phyloP scores from a whole-genome alignment of 495 filamentous ascomycete genomes.

The Penicillium psychrofluorescens region DNA sequence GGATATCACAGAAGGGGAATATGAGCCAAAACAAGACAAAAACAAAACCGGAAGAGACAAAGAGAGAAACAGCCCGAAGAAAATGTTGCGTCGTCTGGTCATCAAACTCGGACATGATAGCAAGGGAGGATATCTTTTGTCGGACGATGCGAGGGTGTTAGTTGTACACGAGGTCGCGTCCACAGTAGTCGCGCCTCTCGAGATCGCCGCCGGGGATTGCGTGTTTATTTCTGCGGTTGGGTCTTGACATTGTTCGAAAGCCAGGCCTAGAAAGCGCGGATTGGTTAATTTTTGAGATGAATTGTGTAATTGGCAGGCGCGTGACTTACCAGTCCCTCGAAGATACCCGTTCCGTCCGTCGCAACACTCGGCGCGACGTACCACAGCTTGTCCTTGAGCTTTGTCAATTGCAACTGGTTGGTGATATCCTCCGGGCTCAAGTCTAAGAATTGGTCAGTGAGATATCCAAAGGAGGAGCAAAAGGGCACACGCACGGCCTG shows the following conservation, averaged over 20 bases:
- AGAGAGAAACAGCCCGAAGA: constrained; percentile 12
- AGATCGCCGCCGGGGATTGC: constrained; percentile 11
- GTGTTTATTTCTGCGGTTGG: constrained; percentile 43
- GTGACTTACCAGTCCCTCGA: constrained; percentile 75
- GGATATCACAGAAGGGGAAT: constrained; percentile 28
- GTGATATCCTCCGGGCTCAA: constrained; percentile 84
- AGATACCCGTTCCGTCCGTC: constrained; percentile 86
- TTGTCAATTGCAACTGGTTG: constrained; percentile 72
- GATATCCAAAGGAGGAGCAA: background rate
- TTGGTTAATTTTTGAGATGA: constrained; percentile 8
- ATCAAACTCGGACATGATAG: constrained; percentile 38
- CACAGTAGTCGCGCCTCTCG: constrained; percentile 11
- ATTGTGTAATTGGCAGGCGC: background rate
- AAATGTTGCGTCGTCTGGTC: constrained; percentile 41
- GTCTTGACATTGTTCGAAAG: constrained; percentile 91
- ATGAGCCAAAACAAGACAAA: constrained; percentile 5
- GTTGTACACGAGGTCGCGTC: constrained; percentile 32
- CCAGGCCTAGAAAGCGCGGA: constrained; percentile 54
- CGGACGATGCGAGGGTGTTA: constrained; percentile 22
- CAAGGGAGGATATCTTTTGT: constrained; percentile 18
- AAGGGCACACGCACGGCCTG: constrained; percentile 55
- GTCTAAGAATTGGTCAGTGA: constrained; percentile 43
- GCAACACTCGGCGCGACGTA: constrained; percentile 94
- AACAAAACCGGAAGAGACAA: constrained; percentile 7
- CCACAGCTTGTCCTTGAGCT: constrained; percentile 89